Conservation (phyloP, 129 eudicot genomes). For the Glebionis coronaria region DNA sequence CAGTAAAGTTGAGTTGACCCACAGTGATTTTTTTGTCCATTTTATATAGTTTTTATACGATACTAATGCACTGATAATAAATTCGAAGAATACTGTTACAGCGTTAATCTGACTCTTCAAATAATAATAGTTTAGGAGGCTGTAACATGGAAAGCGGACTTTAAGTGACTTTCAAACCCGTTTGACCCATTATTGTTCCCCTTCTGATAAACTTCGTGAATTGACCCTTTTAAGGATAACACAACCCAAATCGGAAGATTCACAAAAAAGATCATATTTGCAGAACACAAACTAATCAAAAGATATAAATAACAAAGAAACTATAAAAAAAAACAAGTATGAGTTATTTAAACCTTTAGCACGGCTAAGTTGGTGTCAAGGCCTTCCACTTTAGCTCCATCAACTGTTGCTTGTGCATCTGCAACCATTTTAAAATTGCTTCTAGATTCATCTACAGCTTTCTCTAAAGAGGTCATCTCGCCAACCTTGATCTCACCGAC, state of each 20-base stretch:
- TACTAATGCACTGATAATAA: not conserved
- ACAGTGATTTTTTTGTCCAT: not conserved
- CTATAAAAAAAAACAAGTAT: not conserved
- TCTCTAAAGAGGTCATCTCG: constrained; percentile 72
- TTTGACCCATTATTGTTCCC: not conserved
- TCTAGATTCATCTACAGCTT: constrained; percentile 76
- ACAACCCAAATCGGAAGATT: too few species aligned
- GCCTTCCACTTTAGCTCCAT: constrained; percentile 96
- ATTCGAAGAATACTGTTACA: not conserved
- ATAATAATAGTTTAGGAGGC: not conserved
- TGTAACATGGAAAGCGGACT: not conserved
- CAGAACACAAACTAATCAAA: not conserved
- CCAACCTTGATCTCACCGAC: constrained; percentile 91
- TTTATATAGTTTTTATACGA: not conserved
- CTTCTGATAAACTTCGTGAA: not conserved
- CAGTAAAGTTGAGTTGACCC: not conserved
- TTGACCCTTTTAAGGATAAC: not conserved
- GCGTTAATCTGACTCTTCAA: not conserved
- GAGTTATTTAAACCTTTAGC: constrained; percentile 53
- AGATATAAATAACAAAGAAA: too few species aligned
- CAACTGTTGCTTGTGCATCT: constrained; percentile 84
- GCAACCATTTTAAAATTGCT: constrained; percentile 73
- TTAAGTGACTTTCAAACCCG: not conserved
- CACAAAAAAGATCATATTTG: not conserved
- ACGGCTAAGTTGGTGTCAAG: constrained; percentile 90